Conservation (phyloP, 306 rosid species). For the Trifolium pratense region DNA sequence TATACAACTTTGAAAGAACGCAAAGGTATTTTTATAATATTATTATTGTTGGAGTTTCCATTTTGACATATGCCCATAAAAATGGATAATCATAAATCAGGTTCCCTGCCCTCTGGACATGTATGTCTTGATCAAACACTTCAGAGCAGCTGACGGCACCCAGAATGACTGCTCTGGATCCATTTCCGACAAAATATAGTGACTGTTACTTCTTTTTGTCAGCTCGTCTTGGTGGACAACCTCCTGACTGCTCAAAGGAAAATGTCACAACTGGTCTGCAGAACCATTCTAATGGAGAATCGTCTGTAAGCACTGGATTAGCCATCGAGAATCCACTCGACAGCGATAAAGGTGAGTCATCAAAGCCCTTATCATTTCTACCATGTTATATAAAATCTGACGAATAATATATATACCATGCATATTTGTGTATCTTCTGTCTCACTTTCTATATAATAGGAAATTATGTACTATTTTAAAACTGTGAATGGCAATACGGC, state of each 20-base stretch:
- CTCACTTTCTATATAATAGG: not conserved
- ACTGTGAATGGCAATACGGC: not conserved
- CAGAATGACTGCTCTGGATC: no score
- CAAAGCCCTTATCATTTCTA: slow-evolving; percentile 29
- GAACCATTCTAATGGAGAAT: slow-evolving; percentile 32
- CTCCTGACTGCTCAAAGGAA: slow-evolving; percentile 37
- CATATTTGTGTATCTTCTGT: not conserved
- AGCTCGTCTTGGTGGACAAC: slow-evolving; percentile 36
- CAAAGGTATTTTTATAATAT: slow-evolving; percentile 47
- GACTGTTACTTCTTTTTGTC: slow-evolving; percentile 32
- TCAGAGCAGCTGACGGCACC: no score
- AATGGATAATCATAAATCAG: no score
- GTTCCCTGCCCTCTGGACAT: no score
- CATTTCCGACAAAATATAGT: no score
- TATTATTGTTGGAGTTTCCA: slow-evolving; percentile 9
- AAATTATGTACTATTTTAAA: not conserved
- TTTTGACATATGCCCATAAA: not conserved
- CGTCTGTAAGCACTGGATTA: slow-evolving; percentile 25
- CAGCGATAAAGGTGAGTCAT: slow-evolving; percentile 43
- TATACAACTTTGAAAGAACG: slow-evolving; percentile 58
- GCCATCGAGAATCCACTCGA: slow-evolving; percentile 18
- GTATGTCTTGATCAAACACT: slow-evolving; percentile 17
- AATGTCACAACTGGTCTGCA: slow-evolving; percentile 42
- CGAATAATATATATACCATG: not conserved
- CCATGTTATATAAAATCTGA: not conserved